Conservation (phyloP, 306 rosid genomes). For the Cucurbita pepo region DNA sequence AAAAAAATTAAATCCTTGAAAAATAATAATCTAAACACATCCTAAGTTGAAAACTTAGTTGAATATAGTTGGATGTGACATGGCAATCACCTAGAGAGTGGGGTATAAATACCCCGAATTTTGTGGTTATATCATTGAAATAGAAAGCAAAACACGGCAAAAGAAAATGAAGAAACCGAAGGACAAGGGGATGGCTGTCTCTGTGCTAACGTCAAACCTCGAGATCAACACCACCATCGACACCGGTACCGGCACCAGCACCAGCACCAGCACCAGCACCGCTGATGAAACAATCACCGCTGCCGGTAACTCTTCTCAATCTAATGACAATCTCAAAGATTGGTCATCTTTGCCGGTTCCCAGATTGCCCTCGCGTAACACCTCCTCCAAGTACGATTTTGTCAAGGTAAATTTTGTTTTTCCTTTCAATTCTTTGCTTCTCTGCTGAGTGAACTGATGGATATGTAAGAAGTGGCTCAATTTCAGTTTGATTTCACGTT, state of each 20-base stretch:
- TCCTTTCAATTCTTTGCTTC: neutral
- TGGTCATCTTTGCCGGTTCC: constrained; percentile 21
- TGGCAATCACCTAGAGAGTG: neutral
- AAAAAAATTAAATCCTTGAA: too few species aligned
- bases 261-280: constrained; percentile 2
- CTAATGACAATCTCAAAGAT: constrained; percentile 6
- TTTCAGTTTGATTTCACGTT: neutral
- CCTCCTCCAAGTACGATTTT: constrained; percentile 92
- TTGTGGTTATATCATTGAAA: neutral
- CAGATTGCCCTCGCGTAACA: constrained; percentile 58
- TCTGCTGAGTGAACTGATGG: neutral
- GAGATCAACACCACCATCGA: constrained; percentile 17
- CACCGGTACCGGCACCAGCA: constrained; percentile 4
- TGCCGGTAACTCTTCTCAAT: constrained; percentile 1
- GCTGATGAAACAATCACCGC: constrained; percentile 28
- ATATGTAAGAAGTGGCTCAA: neutral
- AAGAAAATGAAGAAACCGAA: neutral
- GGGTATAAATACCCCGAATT: neutral
- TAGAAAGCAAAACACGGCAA: neutral
- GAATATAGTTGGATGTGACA: neutral
- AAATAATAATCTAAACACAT: too few species aligned
- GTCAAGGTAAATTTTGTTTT: constrained; percentile 39
- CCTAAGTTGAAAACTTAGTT: too few species aligned
- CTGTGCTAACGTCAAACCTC: constrained; percentile 6
- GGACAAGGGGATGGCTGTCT: constrained; percentile 9